phyloP scores from a whole-genome alignment of 768 basidiomycete species.

The Russula vinacea region DNA sequence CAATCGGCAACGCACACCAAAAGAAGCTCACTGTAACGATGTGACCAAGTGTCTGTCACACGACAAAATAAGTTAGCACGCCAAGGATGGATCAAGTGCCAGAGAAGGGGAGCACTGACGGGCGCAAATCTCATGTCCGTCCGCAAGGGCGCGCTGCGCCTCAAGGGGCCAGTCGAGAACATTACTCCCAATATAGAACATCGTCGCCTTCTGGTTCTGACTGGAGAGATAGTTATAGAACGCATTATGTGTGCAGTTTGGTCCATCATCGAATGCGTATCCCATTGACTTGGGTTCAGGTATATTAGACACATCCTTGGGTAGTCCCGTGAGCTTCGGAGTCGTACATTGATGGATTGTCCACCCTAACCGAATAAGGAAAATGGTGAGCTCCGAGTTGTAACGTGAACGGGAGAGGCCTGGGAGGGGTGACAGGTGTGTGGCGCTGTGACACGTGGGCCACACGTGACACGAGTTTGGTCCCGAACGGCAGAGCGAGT shows the following conservation, averaged over 20 bases:
- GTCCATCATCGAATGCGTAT: slow-evolving; percentile 63
- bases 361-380: slow-evolving; percentile 39
- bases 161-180: slow-evolving; percentile 55
- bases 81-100: neutral
- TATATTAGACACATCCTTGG: slow-evolving; percentile 44
- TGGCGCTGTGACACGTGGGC: no score
- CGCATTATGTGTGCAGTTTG: slow-evolving; percentile 60
- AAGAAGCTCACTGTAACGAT: slow-evolving; percentile 42
- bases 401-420: no score
- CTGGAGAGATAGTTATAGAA: slow-evolving; percentile 54
- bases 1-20: neutral
- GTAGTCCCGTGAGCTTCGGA: slow-evolving; percentile 47
- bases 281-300: slow-evolving; percentile 60
- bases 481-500: neutral
- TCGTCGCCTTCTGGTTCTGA: slow-evolving; percentile 60
- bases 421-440: no score
- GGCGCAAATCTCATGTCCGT: slow-evolving; percentile 55
- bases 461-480: neutral
- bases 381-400: neutral
- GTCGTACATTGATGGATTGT: slow-evolving; percentile 43
- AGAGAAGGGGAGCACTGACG: slow-evolving; percentile 44
- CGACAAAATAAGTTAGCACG: neutral
- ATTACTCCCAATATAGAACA: slow-evolving; percentile 63
- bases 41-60: slow-evolving; percentile 47
- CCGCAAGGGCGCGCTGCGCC: slow-evolving; percentile 49